Evolutionary conservation across 768 basidiomycete species (phyloP), one percentile per base, ranked within the genome.

Genomic region (Boletus vermiculosoides): DNA sequence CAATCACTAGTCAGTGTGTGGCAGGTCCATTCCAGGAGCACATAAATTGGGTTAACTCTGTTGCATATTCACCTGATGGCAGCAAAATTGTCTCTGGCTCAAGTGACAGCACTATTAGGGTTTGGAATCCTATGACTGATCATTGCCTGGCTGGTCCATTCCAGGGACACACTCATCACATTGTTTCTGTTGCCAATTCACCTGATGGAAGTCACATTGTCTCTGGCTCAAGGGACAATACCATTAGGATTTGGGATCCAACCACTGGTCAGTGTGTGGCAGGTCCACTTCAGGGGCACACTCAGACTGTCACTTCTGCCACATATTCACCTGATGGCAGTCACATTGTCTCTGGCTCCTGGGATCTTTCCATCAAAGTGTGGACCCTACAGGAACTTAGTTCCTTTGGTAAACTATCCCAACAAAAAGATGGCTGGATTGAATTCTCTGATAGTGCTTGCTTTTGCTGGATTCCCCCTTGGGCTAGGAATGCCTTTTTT

Each of bases 11-110:
- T n/a, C 52, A 57, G 31, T 51, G 56, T 60, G 18, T 68, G 42
- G 57, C 37, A 54, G 64, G 58, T 53, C 61, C 63, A 48, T 42
- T 63, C n/a, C 23, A 59, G 11, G 61, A 64, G 13, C 64, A 71
- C 23, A 54, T 54, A 56, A 50, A 55, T 23, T 0, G 0, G 2
- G 12, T 37, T 4, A 12, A 4, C 16, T 37, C 36, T 37, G 16
- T 37, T 37, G 36, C 16, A 5, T 37, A 16, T 18, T 37, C 23
- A 5, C 44, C 44, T 25, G 16, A 25, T 45, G 20, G 41, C 0
- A 15, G 7, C 12, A 12, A 42, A 2, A 13, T 42, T 23, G 13
- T 15, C 5, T 42, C 41, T 42, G 41, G 22, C 41, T 42, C 41
- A 3, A 3, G 0, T 12, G 37, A 37, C 7, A 9, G 15, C 2